Evolutionary conservation across 108 stramenopile species (phyloP), one percentile per base, ranked within the genome.

Genomic region (Thalassiosira profunda): DNA sequence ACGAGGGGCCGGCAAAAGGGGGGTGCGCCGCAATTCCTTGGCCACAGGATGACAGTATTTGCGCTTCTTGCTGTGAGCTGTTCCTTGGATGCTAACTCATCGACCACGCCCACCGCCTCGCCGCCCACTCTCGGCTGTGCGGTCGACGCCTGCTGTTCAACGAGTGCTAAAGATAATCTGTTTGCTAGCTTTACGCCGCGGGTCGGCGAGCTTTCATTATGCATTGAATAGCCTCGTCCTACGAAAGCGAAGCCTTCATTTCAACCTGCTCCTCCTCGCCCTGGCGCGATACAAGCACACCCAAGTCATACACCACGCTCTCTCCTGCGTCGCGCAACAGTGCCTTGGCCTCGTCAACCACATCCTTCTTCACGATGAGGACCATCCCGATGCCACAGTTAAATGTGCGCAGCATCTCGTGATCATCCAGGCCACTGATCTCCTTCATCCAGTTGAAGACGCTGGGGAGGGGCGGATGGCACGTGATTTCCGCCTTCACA

Each of bases 351-450:
- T 88, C 90, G 10, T 78, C 83, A 7, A 84, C 98, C 44, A 67
- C 40, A 18, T 81, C 84, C 25, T 72, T 62, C 26, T 83, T 77
- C 15, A 97, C 88, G 38, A 99, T 95, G 18, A 99, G 76, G 10
- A 98, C 97, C 95, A 99, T 97, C 41, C 98, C 98, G 56, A 99
- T 74, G 26, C 98, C 98, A 69, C 89, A 92, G 68, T 99, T 99
- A 79, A 99, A 97, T n/a, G 98, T 98, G 48, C 96, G 84, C 9
- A 98, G 80, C 92, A 99, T 92, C 74, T 97, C 97, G 9, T 56
- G 80, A 69, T 98, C 97, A 42, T 90, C 90, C 12, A 98, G 66
- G 10, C 96, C 93, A 67, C 94, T 92, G 5, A 83, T 86, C 55
- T 75, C 61, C 76, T 93, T 84, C 84, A 99, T 88, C 98, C 98